phyloP scores from a whole-genome alignment of 352 stramenopile genomes.

The Phytophthora sp. region DNA sequence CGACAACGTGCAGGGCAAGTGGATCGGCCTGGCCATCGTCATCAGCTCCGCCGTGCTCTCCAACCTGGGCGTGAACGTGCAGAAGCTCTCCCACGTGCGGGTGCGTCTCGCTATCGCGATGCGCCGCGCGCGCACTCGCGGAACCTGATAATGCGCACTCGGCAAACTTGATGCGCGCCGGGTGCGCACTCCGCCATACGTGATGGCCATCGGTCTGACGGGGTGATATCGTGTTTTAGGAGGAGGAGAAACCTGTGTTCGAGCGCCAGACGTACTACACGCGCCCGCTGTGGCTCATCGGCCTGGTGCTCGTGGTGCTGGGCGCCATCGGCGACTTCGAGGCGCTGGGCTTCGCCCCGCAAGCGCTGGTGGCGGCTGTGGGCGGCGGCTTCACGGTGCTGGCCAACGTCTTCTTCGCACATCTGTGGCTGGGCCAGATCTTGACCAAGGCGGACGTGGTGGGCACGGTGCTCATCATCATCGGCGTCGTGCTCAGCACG shows the following conservation, averaged over 20 bases:
- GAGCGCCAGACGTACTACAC: constrained; percentile 81
- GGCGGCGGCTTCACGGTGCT: constrained; percentile 88
- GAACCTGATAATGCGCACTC: neutral
- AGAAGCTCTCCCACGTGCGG: constrained; percentile 86
- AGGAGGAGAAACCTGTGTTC: constrained; percentile 71
- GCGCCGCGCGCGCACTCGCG: constrained; percentile 6
- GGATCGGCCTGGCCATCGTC: constrained; percentile 83
- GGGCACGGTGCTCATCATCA: constrained; percentile 81
- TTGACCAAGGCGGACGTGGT: constrained; percentile 70
- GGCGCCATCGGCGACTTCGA: constrained; percentile 89
- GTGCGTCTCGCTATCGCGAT: constrained; percentile 40
- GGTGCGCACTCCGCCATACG: constrained; percentile 7
- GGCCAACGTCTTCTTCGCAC: constrained; percentile 90
- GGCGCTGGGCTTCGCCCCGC: constrained; percentile 85
- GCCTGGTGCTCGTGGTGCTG: constrained; percentile 80
- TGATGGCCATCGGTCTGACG: too few relatives aligned
- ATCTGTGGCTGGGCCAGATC: constrained; percentile 84
- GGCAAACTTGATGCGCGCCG: neutral
- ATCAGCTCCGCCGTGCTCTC: constrained; percentile 83
- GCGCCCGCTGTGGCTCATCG: constrained; percentile 84
- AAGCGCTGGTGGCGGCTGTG: constrained; percentile 86
- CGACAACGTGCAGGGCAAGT: constrained; percentile 76
- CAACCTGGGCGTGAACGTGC: constrained; percentile 87
- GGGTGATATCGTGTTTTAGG: constrained; percentile 35
- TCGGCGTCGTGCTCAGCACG: constrained; percentile 82